Base-by-base conservation (phyloP, 2,329 filamentous ascomycete genomes). In the Trichocomaceae sp. region DNA sequence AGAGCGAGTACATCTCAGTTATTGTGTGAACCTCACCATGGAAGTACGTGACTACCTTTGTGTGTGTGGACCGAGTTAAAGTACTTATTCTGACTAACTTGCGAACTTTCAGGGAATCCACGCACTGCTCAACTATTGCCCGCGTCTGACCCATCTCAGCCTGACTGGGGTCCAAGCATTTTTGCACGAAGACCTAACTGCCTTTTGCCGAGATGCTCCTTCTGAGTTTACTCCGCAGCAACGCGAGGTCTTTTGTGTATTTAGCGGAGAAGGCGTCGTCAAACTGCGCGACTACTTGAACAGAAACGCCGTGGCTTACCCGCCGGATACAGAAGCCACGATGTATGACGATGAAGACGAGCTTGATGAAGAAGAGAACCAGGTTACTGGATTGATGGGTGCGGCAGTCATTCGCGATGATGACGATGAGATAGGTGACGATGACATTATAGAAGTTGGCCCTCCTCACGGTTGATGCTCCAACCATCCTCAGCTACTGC, bases 181-280 rank as follows among this genome's bases (percentile, higher is more conserved):
- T 68, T 80, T 96, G 31, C 83, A 87, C 51, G 84, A 90, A 54
- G 91, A 96, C 62, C 81, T 97, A 29, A 86, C 90, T 52, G 77
- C 79, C 5, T 97, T 90, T 69, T 97, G 93, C 67, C 84, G 93
- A 58, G 85, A 88, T 63, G 90, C 93, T 1, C 93, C 93, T 37
- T 73, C 80, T 57, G 93, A 97, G 71, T 99, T 99, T 69, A 97
- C 91, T 17, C 87, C 92, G 47, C 90, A 96, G 66, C 93, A 99
- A 70, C 84, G 93, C 59, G 86, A 92, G 51, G 90, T 97, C 7
- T 99, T 99, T 69, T 99, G 93, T 66, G 93, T 99, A 52, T 99
- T 99, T 71, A 96, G 91, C 1, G 92, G 93, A 5, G 80, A 83
- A 23, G 91, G 91, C 54, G 92, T 99, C 1, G 77, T 77, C 42